Conservation (phyloP, 179 eudicot genomes). For the Patellifolia procumbens region DNA sequence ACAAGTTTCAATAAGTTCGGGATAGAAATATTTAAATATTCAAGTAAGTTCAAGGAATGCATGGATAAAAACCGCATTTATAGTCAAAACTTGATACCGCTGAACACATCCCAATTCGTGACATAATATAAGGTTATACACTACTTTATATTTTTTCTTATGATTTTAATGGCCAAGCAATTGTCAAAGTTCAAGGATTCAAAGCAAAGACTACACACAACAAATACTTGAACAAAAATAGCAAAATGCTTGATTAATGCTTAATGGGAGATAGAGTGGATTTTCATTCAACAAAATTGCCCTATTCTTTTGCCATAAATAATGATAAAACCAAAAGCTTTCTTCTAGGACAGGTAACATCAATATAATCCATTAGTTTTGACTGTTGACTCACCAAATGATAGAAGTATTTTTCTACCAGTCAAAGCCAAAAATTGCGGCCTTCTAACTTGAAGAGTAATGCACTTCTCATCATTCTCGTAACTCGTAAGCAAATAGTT, state of each 20-base stretch:
- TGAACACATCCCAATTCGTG: too few species aligned
- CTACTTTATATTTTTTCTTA: background rate
- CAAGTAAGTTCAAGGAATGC: too few species aligned
- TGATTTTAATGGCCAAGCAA: background rate
- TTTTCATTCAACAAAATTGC: background rate
- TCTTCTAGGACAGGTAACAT: constrained; percentile 7
- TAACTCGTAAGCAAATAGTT: constrained; percentile 20
- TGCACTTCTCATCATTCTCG: constrained; percentile 16
- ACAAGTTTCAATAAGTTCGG: too few species aligned
- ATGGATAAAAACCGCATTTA: too few species aligned
- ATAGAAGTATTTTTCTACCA: constrained; percentile 12
- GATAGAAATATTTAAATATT: too few species aligned
- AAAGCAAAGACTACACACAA: background rate
- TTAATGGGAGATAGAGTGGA: background rate
- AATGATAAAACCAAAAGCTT: background rate
- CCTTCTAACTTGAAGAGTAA: constrained; percentile 11
- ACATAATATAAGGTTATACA: too few species aligned
- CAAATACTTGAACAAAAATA: background rate
- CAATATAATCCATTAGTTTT: constrained; percentile 8
- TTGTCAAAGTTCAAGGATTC: background rate
- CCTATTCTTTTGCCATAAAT: constrained; percentile 2
- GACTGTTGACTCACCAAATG: constrained; percentile 25
- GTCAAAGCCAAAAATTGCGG: constrained; percentile 25
- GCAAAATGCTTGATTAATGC: background rate
- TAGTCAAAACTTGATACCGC: too few species aligned